Evolutionary conservation across 257 asterid species (phyloP), one percentile per base, ranked within the genome.

Genomic region (Rubia yunnanensis): DNA sequence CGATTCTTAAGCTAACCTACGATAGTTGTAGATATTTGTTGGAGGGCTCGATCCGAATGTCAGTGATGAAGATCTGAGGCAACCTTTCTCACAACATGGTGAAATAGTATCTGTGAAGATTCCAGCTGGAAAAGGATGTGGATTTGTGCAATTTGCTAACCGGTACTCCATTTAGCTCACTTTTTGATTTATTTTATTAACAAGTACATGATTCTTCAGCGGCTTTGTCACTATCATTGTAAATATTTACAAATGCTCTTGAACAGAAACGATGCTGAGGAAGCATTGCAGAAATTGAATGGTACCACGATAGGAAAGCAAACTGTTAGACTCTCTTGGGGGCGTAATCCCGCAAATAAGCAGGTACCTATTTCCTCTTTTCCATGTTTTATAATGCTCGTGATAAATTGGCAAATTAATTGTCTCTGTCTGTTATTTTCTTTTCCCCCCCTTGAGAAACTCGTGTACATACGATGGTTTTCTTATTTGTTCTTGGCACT

Each of bases 41-140:
- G 98, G 98, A 74, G 95, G 98, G 52, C 95, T 91, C 18, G 98
- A 88, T 72, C 88, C 95, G 34, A 85, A 79, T 64, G 94, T 84
- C 0, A 80, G 84, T 35, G 95, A 91, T 49, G 95, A 91, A 74
- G 96, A 91, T 78, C 92, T 91, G 55, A 88, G 80, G 81, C 94
- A 83, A 59, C 92, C 94, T 57, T 91, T 91, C 74, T 74, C 82
- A n/a, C 90, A 88, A 65, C 84, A 76, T 13, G 96, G 98, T 70
- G 96, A 91, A 72, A 83, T 91, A 52, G 78, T 83, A 41, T 88
- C 96, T 2, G 92, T 88, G 57, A 91, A 91, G 78, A 88, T 91
- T 58, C 96, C 94, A 18, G 84, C 84, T 38, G 95, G 98, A 67
- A 91, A 81, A 82, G 98, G 98, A 65, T 91, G 96, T 69, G 96